A percentile compares a stretch with the other conserved stretches of the same genome.
Evolutionary conservation across 805 yeast genomes (phyloP).

Genomic region (Candida sanyiensis): DNA sequence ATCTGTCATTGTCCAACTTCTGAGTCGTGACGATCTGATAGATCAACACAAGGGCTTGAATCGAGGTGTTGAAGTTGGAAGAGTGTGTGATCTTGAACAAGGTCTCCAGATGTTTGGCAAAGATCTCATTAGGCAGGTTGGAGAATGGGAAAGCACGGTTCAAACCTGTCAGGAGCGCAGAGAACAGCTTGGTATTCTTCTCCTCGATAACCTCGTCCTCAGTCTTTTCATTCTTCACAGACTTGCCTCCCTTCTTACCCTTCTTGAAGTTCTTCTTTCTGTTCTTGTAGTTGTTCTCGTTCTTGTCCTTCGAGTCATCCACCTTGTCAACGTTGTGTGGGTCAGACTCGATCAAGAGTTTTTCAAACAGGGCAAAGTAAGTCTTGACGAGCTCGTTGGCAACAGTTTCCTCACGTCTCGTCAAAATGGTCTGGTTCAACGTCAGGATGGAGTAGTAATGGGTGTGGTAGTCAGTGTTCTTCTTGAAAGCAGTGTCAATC

Average conservation of each 20-base stretch:
- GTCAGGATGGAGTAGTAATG: slow-evolving; percentile 85
- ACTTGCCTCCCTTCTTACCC: slow-evolving; percentile 85
- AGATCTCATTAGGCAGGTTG: slow-evolving; percentile 61
- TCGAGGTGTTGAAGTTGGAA: slow-evolving; percentile 87
- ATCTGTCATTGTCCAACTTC: slow-evolving; percentile 56
- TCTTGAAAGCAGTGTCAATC: slow-evolving; percentile 71
- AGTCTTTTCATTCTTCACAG: slow-evolving; percentile 60
- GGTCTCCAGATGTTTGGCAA: slow-evolving; percentile 73
- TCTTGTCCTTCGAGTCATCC: slow-evolving; percentile 30
- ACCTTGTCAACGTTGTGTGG: slow-evolving; percentile 37
- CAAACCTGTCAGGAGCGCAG: slow-evolving; percentile 89
- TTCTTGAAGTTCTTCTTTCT: slow-evolving; percentile 72
- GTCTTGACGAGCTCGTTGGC: slow-evolving; percentile 81
- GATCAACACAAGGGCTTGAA: slow-evolving; percentile 84
- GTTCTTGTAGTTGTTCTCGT: slow-evolving; percentile 47
- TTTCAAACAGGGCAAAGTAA: slow-evolving; percentile 82
- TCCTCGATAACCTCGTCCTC: slow-evolving; percentile 68
- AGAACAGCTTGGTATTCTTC: slow-evolving; percentile 74
- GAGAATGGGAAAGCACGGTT: slow-evolving; percentile 96
- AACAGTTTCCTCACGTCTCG: slow-evolving; percentile 67
- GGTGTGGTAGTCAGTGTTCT: slow-evolving; percentile 76
- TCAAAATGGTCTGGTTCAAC: slow-evolving; percentile 85
- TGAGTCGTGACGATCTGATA: slow-evolving; percentile 70
- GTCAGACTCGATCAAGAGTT: slow-evolving; percentile 67
- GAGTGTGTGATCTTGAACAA: slow-evolving; percentile 89